Percentiles rank a stretch among this genome's conserved stretches.
These are phyloP conservation scores for Fusarium sp. DNA, from an alignment of 2,329 filamentous ascomycete species.

Conservation along the genomic window DNA sequence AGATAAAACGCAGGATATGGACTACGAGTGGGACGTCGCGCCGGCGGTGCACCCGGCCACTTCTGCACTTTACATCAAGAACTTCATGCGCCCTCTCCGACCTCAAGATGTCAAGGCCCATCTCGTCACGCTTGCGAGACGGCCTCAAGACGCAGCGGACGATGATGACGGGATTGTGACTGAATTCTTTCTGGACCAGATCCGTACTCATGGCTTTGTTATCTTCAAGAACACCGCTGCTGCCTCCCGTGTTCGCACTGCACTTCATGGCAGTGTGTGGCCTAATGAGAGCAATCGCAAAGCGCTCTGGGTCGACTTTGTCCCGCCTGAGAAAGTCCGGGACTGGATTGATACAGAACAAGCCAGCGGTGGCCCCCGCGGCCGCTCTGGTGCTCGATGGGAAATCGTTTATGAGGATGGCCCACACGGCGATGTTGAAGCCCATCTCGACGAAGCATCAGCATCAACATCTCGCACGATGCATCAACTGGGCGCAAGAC, in stretches of 20 bases:
- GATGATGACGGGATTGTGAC: conserved; percentile 65
- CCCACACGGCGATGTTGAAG: conserved; percentile 63
- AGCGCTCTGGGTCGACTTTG: conserved; percentile 86
- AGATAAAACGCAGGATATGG: conserved; percentile 42
- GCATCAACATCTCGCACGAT: conserved; percentile 28
- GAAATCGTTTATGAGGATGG: conserved; percentile 75
- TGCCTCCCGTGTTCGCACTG: conserved; percentile 78
- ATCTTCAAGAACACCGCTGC: conserved; percentile 74
- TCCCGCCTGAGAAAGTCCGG: conserved; percentile 77
- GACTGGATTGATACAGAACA: conserved; percentile 80
- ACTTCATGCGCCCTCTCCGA: conserved; percentile 88
- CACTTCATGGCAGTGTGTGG: conserved; percentile 83
- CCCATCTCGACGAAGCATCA: conserved; percentile 56
- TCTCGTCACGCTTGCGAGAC: conserved; percentile 73
- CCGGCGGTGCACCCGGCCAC: conserved; percentile 78
- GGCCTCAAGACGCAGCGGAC: conserved; percentile 60
- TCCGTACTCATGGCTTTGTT: conserved; percentile 89
- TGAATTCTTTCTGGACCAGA: conserved; percentile 81
- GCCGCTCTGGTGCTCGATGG: conserved; percentile 64
- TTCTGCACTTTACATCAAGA: conserved; percentile 83
- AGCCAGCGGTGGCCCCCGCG: conserved; percentile 49
- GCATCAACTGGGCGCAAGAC: conserved; percentile 25
- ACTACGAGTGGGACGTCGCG: conserved; percentile 50
- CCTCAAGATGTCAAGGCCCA: conserved; percentile 72
- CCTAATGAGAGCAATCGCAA: conserved; percentile 87